Percentiles rank a stretch among this genome's conserved stretches.
phyloP scores from a whole-genome alignment of 2,329 filamentous ascomycete species.

The Calonectria hawksworthii region DNA sequence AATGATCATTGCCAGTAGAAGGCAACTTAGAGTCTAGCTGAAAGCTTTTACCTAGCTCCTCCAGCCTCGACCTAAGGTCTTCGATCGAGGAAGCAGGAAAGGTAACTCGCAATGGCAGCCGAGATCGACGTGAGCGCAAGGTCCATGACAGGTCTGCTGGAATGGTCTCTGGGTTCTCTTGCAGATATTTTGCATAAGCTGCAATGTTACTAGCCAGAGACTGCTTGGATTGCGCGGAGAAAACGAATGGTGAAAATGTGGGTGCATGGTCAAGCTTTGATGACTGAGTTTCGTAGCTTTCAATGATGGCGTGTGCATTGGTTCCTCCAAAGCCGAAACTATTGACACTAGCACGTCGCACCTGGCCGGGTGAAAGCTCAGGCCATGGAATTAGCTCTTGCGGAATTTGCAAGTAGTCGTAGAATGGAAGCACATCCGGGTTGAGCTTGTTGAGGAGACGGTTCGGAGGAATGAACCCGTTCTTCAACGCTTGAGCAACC shows the following conservation, averaged over 20 bases:
- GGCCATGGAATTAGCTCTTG: conserved; percentile 40
- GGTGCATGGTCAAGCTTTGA: not conserved
- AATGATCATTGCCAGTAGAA: not conserved
- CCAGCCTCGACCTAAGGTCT: conserved; percentile 34
- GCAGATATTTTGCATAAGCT: not conserved
- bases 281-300: conserved; percentile 28
- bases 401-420: conserved; percentile 37
- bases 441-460: conserved; percentile 47
- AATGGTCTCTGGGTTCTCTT: not conserved
- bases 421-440: conserved; percentile 44
- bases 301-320: conserved; percentile 57
- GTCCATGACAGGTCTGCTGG: not conserved
- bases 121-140: conserved; percentile 1
- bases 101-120: not conserved
- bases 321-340: conserved; percentile 58
- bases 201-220: not conserved
- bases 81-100: conserved; percentile 5
- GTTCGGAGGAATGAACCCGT: conserved; percentile 47
- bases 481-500: conserved; percentile 31
- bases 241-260: conserved; percentile 5
- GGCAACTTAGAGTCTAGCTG: conserved; percentile 26
- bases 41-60: conserved; percentile 31
- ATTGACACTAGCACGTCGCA: conserved; percentile 44
- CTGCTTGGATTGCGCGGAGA: conserved; percentile 26
- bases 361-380: not conserved